Evolutionary conservation across 345 rosid species (phyloP), one percentile per base, ranked within the genome.

Genomic region (Brassica rapa): DNA sequence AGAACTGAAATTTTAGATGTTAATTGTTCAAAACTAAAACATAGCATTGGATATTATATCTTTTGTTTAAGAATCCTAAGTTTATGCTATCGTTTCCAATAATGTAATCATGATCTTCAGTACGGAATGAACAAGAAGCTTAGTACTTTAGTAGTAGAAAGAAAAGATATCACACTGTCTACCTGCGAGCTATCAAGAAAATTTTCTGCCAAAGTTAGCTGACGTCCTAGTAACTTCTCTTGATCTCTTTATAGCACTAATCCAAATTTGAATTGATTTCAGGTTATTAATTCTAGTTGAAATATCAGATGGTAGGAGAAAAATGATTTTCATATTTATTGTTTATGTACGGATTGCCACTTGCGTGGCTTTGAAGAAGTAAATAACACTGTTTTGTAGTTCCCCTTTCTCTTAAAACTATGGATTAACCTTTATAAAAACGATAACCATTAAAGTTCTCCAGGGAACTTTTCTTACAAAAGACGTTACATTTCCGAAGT

Each of bases 391-490:
- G 63, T 59, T 66, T 78, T 29, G 15, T 49, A 51, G 32, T 33
- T 49, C 4, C 56, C 43, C 11, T 79, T 49, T 66, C 16, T 68
- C 70, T 67, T 66, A 46, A 66, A 79, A 59, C 55, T 41, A 32
- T 66, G 43, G 53, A 61, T 67, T 67, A 60, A 7, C 8, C 21
- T 67, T 73, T 33, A 23, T 2, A 32, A 56, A 79, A 66, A 29
- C 73, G 73, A 72, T 66, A 56, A 72, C 16, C 65, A 32, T 33
- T 60, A 72, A 72, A 66, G 64, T 60, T 72, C 59, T 46, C 25
- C 56, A 79, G 41, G 68, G 24, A 68, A 79, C 69, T 73, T 79
- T 79, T 67, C 78, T 79, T 79, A 32, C 69, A 5, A 49, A 15
- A 67, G 55, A 73, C 78, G 82, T 73, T 79, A 79, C 74, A 53